Evolutionary conservation across 1,284 basidiomycete genomes (phyloP).

Genomic region (Irpex sp.): DNA sequence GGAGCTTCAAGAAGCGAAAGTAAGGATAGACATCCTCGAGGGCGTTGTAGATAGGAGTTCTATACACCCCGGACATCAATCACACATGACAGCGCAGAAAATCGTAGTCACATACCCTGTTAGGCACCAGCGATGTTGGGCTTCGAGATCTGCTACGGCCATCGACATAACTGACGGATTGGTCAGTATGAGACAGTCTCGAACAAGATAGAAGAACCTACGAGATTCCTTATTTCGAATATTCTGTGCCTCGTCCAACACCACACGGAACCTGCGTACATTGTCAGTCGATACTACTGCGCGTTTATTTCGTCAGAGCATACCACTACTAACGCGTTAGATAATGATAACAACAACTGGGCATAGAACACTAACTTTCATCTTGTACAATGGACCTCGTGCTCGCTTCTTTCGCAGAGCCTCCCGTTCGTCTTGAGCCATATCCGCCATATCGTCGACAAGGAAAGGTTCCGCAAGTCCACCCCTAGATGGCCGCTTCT

Average conservation of each 20-base stretch:
- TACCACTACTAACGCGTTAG: not conserved
- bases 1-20: conserved; percentile 47
- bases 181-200: conserved; percentile 2
- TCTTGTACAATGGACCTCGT: conserved; percentile 18
- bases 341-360: not conserved
- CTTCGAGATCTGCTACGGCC: conserved; percentile 41
- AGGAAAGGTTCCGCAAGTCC: conserved; percentile 37
- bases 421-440: conserved; percentile 12
- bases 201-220: conserved; percentile 22
- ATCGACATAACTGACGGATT: conserved; percentile 38
- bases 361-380: not conserved
- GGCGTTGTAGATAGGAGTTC: conserved; percentile 56
- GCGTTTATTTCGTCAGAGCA: not conserved
- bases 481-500: conserved; percentile 33
- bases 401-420: conserved; percentile 25
- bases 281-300: not conserved
- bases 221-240: conserved; percentile 50
- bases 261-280: conserved; percentile 42
- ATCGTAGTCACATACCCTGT: conserved; percentile 39
- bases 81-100: not conserved
- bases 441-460: conserved; percentile 28
- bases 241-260: conserved; percentile 55
- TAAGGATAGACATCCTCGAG: conserved; percentile 48
- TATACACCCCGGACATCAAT: conserved; percentile 14
- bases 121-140: conserved; percentile 49